phyloP scores from a whole-genome alignment of 202 grass and related monocot genomes.

The Saccharum hybrid region DNA sequence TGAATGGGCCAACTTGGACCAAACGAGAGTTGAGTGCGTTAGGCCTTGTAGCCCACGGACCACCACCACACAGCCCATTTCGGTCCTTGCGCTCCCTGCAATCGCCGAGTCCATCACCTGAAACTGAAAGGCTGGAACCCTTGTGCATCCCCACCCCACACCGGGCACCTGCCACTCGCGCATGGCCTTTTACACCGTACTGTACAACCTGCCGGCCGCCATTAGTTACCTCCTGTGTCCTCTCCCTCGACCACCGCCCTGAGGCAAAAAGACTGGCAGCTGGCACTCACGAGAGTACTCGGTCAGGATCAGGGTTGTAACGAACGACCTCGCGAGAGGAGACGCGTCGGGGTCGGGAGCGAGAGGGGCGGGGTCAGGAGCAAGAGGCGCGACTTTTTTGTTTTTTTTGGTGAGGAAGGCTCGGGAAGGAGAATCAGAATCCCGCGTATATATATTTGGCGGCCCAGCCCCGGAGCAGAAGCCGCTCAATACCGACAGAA shows the following conservation, averaged over 20 bases:
- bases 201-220: no score
- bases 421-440: no score
- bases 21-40: background rate
- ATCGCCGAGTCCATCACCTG: slow-evolving; percentile 14
- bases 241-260: background rate
- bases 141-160: background rate
- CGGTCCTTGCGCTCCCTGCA: background rate
- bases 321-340: no score
- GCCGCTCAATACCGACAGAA: no score
- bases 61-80: background rate
- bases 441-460: no score
- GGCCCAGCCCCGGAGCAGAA: no score
- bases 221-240: background rate
- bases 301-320: background rate
- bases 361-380: no score
- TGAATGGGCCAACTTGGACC: background rate
- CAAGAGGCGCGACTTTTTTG: no score
- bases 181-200: background rate
- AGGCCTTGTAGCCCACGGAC: slow-evolving; percentile 15
- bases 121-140: background rate
- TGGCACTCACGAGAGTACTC: background rate
- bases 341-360: no score
- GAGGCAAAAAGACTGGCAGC: no score
- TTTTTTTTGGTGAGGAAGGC: no score
- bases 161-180: background rate